Base-by-base conservation (phyloP, 1,284 basidiomycete genomes). In the Melampsora abietis-canadensis region DNA sequence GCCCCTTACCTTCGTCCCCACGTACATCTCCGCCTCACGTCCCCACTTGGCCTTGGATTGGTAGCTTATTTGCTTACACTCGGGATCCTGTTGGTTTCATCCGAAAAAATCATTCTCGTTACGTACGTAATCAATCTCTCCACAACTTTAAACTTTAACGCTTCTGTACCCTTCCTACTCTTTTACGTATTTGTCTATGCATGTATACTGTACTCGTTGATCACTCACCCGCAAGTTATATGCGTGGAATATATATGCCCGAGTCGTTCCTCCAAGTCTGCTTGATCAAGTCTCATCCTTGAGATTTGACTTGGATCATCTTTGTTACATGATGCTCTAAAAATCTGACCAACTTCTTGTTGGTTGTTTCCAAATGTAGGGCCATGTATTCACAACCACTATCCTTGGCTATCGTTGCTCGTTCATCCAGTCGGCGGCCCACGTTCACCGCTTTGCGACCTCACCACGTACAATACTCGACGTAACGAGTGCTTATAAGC, bases 321-420 rank as follows among this genome's bases (percentile, higher is more conserved):
- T 37, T 37, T 37, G 34, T 8, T 37, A 44, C 8, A 44, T 15
- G 10, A 44, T 44, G 12, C 2, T 44, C 40, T 12, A 21, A 57
- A 21, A 21, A 57, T 21, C 27, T 57, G 27, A 57, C 21, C 27
- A n/a, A 2, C 15, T 57, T 57, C 19, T 21, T 8, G 27, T 2
- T 21, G 51, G 8, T 27, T 21, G 27, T 57, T 57, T 21, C 12
- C 31, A 47, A 31, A 12, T 21, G 21, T 65, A 74, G 72, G 72
- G 72, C 17, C 37, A 74, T 66, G 72, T 62, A 15, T 74, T 74
- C 21, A 74, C 72, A 14, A 74, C 72, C 10, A 74, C 72, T 19
- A 74, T 74, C 46, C 46, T 74, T 21, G 72, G 72, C 24, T 74
- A 74, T 27, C 34, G 59, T 37, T 74, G 72, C 47, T 66, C 72